phyloP scores from a whole-genome alignment of 257 asterid genomes.

The Petunia axillaris region DNA sequence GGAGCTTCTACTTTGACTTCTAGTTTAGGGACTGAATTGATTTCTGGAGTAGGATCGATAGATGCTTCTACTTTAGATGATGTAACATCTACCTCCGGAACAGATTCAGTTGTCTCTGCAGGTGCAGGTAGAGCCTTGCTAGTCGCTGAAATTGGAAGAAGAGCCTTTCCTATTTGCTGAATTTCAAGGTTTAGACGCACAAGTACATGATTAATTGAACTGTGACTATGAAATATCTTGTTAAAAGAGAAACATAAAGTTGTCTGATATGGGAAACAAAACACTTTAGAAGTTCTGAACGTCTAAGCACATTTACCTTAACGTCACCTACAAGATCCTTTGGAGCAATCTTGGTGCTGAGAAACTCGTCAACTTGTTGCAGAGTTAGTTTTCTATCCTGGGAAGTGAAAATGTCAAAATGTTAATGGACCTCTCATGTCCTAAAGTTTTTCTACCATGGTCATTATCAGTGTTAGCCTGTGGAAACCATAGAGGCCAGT shows the following conservation, averaged over 20 bases:
- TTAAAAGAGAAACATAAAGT: background rate
- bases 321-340: conserved; percentile 85
- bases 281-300: background rate
- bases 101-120: conserved; percentile 52
- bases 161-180: conserved; percentile 89
- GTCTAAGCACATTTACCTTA: conserved; percentile 51
- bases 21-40: conserved; percentile 62
- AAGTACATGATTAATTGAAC: background rate
- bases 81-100: conserved; percentile 35
- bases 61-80: conserved; percentile 48
- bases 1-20: conserved; percentile 52
- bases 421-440: conserved; percentile 16
- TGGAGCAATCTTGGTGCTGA: conserved; percentile 73
- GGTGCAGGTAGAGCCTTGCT: conserved; percentile 75
- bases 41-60: conserved; percentile 39
- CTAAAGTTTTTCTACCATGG: background rate
- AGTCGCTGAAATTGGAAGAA: conserved; percentile 57
- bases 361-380: conserved; percentile 64
- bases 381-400: conserved; percentile 95
- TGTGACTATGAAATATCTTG: background rate
- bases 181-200: conserved; percentile 18
- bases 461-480: background rate
- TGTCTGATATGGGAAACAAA: background rate
- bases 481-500: background rate
- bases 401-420: conserved; percentile 31